Base-by-base conservation (phyloP, 805 yeast genomes). In the Yamadazyma laniorum region DNA sequence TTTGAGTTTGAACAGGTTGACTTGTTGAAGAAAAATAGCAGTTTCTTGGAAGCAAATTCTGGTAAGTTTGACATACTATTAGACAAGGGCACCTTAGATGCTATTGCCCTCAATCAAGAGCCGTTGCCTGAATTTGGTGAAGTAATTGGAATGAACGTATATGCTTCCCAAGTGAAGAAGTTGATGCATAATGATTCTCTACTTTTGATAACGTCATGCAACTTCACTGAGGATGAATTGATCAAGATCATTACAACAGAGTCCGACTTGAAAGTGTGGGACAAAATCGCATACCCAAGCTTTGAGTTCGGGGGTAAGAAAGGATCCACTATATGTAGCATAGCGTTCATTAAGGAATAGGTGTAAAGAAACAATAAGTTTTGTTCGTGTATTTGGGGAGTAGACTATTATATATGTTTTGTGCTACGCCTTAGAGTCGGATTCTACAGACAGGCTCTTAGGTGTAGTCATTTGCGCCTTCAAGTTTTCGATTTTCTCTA, bases 41-140 rank as follows among this genome's bases (percentile, higher is more conserved):
- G 59, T 12, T 75, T 73, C 42, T 42, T 72, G 18, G 67, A 54
- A 27, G 40, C 56, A 29, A 47, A 56, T 22, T 55, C 57, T 2
- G 69, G 61, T 3, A 53, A 65, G 16, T 89, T 77, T 61, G 95
- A 90, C 54, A 59, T 93, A 6, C 76, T 91, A 1, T 64, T 89
- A 13, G 99, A 93, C 61, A 93, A 93, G 58, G 99, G 99, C 6
- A 93, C 99, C 0, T 64, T 93, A 16, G 99, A 93, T 63, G 99
- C 99, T 4, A 91, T 93, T 44, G 97, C 96, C 0, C 70, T 93
- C 31, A 86, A 87, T 57, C 83, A 82, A 16, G 66, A 58, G 6
- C 64, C 65, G 1, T 27, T 67, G 8, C 48, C 66, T 2, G 71
- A 61, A 15, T 75, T 75, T 42, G 71, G 61, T 6, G 70, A 67